Base-by-base conservation (phyloP, 1,284 basidiomycete species). In the Ceratobasidium sp. region DNA sequence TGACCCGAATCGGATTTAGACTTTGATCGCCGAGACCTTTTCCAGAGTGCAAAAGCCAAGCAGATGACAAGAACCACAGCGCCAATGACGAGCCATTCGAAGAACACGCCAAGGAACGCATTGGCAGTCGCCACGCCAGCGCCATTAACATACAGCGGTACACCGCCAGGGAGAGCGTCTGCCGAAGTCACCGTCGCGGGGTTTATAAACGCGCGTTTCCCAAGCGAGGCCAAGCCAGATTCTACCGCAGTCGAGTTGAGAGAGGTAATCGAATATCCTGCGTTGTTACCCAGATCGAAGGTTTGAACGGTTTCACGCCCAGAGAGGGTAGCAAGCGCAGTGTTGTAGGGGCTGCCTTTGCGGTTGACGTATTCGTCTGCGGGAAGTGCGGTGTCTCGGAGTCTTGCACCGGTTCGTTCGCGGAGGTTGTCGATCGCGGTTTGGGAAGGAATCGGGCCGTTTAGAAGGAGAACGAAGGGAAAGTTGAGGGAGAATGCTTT, bases 381-480 rank as follows among this genome's bases (percentile, higher is more conserved):
- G 89, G 3, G 92, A 90, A 28, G 90, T 88, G 15, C 88, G 39
- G 89, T 87, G 81, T 92, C 90, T 4, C 89, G 87, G 78, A 96
- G 87, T 67, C 89, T 86, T 1, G 95, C 96, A 12, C 96, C 97
- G 0, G 97, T 98, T 68, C 89, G 87, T 79, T 90, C 87, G 26
- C 97, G 92, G 90, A 97, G 94, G 79, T 87, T 88, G 83, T 94
- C 90, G 83, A 99, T 97, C 39, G 94, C 92, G 44, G 85, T 83
- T 84, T 98, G 95, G 5, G 89, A 90, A 6, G 86, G 84, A 2
- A 87, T 82, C 3, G 88, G 86, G 28, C 91, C 88, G 60, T 90
- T 85, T 83, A 98, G 91, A n/a, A 99, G 86, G 84, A 96, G 98
- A 15, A 93, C 90, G 56, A 90, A 89, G 0, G 97, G 95, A 84